phyloP scores from a whole-genome alignment of 1,284 basidiomycete species.

The Fomitopsis palustris region DNA sequence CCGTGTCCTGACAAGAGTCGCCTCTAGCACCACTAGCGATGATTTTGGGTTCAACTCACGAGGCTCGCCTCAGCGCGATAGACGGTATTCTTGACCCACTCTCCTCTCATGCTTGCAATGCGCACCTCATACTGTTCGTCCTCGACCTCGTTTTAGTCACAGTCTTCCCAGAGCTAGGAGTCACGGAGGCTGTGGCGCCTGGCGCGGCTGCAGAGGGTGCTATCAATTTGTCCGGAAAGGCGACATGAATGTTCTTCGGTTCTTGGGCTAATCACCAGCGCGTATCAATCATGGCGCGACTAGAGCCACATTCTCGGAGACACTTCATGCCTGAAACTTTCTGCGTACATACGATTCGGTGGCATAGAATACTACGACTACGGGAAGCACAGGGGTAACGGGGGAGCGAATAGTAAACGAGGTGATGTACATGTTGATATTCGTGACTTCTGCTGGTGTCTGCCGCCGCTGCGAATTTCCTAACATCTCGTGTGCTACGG shows the following conservation, averaged over 20 bases:
- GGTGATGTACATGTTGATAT: background rate
- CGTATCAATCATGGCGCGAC: background rate
- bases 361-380: slow-evolving; percentile 5
- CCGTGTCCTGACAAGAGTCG: background rate
- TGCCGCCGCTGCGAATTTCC: background rate
- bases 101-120: slow-evolving; percentile 56
- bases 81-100: slow-evolving; percentile 55
- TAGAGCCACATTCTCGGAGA: background rate
- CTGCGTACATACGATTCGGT: background rate
- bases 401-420: background rate
- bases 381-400: background rate
- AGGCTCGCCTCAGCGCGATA: slow-evolving; percentile 37
- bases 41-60: slow-evolving; percentile 45
- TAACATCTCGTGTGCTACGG: background rate
- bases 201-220: background rate
- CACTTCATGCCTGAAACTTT: background rate
- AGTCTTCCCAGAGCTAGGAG: slow-evolving; percentile 65
- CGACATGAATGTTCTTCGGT: background rate
- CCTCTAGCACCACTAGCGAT: slow-evolving; percentile 32
- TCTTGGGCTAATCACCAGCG: background rate
- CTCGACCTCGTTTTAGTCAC: slow-evolving; percentile 59
- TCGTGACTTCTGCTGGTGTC: background rate
- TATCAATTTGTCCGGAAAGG: background rate
- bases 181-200: slow-evolving; percentile 13
- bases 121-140: slow-evolving; percentile 61